Percentiles rank a stretch among this genome's conserved stretches.
These are phyloP conservation scores for Cruciata laevipes DNA, from an alignment of 257 asterid genomes.

Conservation along the genomic window DNA sequence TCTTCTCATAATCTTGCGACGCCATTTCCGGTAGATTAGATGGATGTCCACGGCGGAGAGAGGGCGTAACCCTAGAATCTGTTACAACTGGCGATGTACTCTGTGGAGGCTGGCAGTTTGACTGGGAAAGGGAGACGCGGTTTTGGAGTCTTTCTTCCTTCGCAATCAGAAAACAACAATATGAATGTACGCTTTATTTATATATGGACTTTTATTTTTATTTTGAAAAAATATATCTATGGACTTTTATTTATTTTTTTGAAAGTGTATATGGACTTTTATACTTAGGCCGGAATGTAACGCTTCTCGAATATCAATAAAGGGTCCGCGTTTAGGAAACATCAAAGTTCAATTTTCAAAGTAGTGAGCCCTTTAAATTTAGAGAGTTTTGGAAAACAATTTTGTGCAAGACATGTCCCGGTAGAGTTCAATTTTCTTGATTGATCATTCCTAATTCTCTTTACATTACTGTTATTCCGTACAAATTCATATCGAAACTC, in stretches of 20 bases:
- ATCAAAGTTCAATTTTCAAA: neutral
- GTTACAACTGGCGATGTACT: neutral
- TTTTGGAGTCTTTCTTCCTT: neutral
- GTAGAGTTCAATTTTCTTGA: too few relatives aligned
- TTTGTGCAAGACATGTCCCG: too few relatives aligned
- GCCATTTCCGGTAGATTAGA: conserved; percentile 34
- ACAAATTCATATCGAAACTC: too few relatives aligned
- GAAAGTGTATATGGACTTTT: too few relatives aligned
- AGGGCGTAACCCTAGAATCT: neutral
- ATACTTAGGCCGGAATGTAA: neutral
- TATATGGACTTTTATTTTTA: too few relatives aligned
- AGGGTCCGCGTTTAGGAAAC: neutral
- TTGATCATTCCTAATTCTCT: too few relatives aligned
- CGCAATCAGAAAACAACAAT: neutral
- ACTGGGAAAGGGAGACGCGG: neutral
- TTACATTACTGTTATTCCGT: too few relatives aligned
- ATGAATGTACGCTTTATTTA: neutral
- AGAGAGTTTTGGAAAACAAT: too few relatives aligned
- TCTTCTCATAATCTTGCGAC: conserved; percentile 67
- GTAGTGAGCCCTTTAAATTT: neutral
- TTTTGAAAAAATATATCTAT: too few relatives aligned
- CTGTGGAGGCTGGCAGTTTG: neutral
- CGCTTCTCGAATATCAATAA: neutral
- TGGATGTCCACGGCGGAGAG: neutral
- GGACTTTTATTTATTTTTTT: too few relatives aligned